Percentiles rank a stretch among this genome's conserved stretches.
Evolutionary conservation across 2,329 filamentous ascomycete species (phyloP).

Genomic region (Pseudocercospora fijiensis): DNA sequence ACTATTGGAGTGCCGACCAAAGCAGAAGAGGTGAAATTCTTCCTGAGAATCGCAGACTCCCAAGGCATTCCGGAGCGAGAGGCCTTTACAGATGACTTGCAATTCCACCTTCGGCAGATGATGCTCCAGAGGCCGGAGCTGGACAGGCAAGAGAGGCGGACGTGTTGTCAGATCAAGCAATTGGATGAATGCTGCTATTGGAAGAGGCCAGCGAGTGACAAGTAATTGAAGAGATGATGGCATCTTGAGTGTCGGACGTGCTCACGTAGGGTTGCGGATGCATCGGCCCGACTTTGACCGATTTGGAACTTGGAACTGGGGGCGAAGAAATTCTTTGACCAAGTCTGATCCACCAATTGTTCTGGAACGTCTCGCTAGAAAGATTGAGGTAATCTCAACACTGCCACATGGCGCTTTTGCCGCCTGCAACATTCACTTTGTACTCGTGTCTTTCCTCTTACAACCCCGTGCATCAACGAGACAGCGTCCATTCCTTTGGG

Average conservation of each 20-base stretch:
- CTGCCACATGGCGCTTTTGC: background rate
- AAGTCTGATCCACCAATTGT: background rate
- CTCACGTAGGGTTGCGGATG: background rate
- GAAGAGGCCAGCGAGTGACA: background rate
- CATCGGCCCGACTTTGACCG: background rate
- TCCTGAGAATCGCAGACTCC: constrained; percentile 9
- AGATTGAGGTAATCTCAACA: background rate
- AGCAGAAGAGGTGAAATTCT: constrained; percentile 16
- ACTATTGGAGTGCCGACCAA: constrained; percentile 3
- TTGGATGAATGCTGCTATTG: background rate
- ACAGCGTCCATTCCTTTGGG: constrained; percentile 2
- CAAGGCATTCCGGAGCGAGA: constrained; percentile 9
- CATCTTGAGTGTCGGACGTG: background rate
- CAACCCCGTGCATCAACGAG: background rate
- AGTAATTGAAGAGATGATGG: background rate
- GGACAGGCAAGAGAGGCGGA: background rate
- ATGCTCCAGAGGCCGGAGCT: constrained; percentile 1
- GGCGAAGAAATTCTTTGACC: background rate
- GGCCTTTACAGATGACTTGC: constrained; percentile 16
- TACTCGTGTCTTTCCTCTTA: background rate
- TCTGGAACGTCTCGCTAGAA: background rate
- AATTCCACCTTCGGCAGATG: constrained; percentile 9
- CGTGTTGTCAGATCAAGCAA: background rate
- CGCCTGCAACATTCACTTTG: background rate
- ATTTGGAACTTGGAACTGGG: background rate